Evolutionary conservation across 495 filamentous ascomycete genomes (phyloP), one percentile per base, ranked within the genome.

Genomic region (Trichoderma erinaceum): DNA sequence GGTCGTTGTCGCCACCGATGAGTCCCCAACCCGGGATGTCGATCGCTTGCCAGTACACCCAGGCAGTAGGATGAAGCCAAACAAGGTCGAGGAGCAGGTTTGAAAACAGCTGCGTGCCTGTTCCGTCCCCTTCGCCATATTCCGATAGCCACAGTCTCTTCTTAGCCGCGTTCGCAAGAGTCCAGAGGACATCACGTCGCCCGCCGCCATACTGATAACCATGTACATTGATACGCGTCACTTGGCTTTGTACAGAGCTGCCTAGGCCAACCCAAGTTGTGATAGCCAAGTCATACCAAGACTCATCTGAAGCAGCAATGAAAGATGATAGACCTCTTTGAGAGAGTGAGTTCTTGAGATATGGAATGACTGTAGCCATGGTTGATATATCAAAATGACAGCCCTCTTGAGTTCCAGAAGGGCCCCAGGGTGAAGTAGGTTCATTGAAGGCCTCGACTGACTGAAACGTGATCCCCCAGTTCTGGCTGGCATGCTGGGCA

Each of bases 11-110:
- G 0, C 71, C 77, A 0, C 73, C 73, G 64, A 79, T 69, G 32
- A 79, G 21, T 0, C 77, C 77, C 77, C 77, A 79, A 0, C 77
- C 77, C 23, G 69, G 66, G 15, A 74, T 73, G 63, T 79, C 77
- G 8, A 79, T 41, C 15, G 71, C 75, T 65, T 79, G 77, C 77
- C 77, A 79, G 67, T 78, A 79, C 13, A 79, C 77, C 77, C 77
- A 79, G 10, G 74, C 77, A 6, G 75, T 79, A 12, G 77, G 77
- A 58, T 68, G 63, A n/a, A 79, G 70, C 77, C 75, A 79, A 16
- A 70, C 68, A 46, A 79, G 68, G 65, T 79, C 77, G 18, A 79
- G 70, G 38, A 79, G 65, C 48, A 79, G 66, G 58, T 79, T 78
- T 32, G 69, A 73, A 29, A 68, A 74, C 23, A 79, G 70, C 12